A percentile compares a stretch with the other conserved stretches of the same genome.
phyloP scores from a whole-genome alignment of 2,329 filamentous ascomycete species.

The Xylariaceae sp. region DNA sequence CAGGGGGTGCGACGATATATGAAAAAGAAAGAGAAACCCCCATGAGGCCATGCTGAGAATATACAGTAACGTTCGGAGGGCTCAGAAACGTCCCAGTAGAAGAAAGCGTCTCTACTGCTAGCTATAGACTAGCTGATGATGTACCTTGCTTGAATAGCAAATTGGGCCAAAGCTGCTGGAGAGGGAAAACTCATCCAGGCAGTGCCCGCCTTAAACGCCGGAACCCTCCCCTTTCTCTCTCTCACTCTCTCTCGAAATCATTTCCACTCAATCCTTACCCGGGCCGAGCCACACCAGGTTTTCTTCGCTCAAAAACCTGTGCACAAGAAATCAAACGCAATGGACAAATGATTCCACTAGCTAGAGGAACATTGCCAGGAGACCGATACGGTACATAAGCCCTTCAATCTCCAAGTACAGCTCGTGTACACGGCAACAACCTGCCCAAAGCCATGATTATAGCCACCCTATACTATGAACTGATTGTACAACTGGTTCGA shows the following conservation, averaged over 20 bases:
- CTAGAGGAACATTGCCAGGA: slow-evolving; percentile 1
- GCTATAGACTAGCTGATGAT: slow-evolving; percentile 1
- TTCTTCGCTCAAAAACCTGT: slow-evolving; percentile 10
- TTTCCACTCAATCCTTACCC: slow-evolving; percentile 10
- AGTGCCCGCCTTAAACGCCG: slow-evolving; percentile 16
- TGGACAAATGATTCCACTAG: slow-evolving; percentile 10
- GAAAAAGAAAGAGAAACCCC: neutral
- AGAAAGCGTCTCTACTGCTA: slow-evolving; percentile 2
- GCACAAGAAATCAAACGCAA: slow-evolving; percentile 10
- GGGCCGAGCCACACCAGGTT: neutral
- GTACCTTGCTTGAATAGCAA: neutral
- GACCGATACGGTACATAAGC: neutral
- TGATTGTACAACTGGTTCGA: slow-evolving; percentile 10
- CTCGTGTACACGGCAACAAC: neutral
- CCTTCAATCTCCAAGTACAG: slow-evolving; percentile 1
- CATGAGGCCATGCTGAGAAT: neutral
- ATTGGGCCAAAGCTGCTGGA: slow-evolving; percentile 1
- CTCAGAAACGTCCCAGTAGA: slow-evolving; percentile 1
- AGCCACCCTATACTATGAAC: slow-evolving; percentile 12
- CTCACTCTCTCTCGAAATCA: neutral
- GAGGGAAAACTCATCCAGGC: neutral
- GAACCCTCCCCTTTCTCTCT: neutral
- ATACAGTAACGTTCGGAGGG: neutral
- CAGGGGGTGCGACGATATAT: neutral
- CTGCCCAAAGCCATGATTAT: slow-evolving; percentile 6